Base-by-base conservation (phyloP, 441 rosid species). In the Sinapis alba region DNA sequence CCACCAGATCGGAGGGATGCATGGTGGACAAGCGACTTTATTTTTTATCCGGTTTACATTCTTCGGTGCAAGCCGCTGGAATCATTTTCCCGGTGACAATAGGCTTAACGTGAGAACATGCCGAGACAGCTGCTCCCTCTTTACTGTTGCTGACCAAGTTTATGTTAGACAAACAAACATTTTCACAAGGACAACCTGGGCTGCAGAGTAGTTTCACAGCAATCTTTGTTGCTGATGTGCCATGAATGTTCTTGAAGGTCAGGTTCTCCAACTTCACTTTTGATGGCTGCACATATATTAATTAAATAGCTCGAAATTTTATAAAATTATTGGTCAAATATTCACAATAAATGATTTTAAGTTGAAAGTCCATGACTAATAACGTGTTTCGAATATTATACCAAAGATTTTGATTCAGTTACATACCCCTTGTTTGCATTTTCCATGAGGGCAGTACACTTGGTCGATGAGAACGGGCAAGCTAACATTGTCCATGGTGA, bases 151-250 rank as follows among this genome's bases (percentile, higher is more conserved):
- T 72, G 10, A 60, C 74, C 36, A 88, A 26, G 75, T 88, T 69
- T 23, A 90, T 80, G 78, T 90, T 73, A 4, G 75, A 16, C 2
- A 86, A 15, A 4, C 67, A 63, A n/a, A 58, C 10, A 3, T 58
- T 65, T 13, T 76, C 30, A 72, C 95, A 88, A 7, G 88, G 90
- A 0, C 18, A 4, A 0, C 81, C 78, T n/a, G 58, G 59, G 76
- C 93, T 88, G 53, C 93, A 86, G 2, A 34, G 5, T 11, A 90
- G 45, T 41, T 76, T 81, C 50, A 86, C 79, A 0, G 86, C 91
- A 0, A 79, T 15, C 26, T 54, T 51, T 6, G 83, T 73, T 0
- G 81, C 41, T 1, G 89, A 75, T 24, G 88, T 88, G 3, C 96
- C 96, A 0, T 54, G 56, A 13, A 88, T 82, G 71, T 84, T 76